Evolutionary conservation across 371 early-diverging fungal species (phyloP), one percentile per base, ranked within the genome.

Genomic region (Lichtheimia hyalospora): DNA sequence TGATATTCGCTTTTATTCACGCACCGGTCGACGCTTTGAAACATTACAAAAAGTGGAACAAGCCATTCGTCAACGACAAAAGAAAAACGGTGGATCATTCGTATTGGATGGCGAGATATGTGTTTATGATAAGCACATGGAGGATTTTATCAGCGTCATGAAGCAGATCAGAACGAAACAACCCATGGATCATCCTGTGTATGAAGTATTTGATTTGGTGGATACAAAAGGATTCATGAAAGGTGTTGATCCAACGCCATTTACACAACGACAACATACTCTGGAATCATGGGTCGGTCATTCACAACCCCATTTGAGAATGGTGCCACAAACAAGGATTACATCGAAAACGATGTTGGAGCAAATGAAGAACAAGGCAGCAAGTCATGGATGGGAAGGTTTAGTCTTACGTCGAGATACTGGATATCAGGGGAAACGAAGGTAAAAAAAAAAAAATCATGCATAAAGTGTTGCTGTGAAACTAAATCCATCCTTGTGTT

Each of bases 101-200:
- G 71, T 83, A 5, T 54, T 86, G 41, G 87, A 86, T 57, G 87
- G 87, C 5, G 87, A 86, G 48, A 54, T 86, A 14, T 86, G 85
- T 44, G 76, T 78, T 0, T 80, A 78, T 41, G 59, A 28, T 1
- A 59, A 67, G 18, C 42, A 41, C 5, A 57, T 23, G 48, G 76
- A 78, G 28, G 69, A 72, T 44, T 77, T 78, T 49, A 41, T 65
- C 8, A 58, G 46, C 8, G 63, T 72, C 3, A 15, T 75, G 24
- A 49, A 68, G 1, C 75, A 77, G 49, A 67, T 81, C 16, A 66
- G 75, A 14, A 62, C 62, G 0, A 34, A 54, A n/a, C 56, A 59
- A 28, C 64, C 64, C 1, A 77, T 78, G 74, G 46, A 58, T 2
- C 64, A 70, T 5, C 77, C 78, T 2, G 62, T 81, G 0, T 86